These are phyloP conservation scores for Penicillium sp. DNA, from an alignment of 2,329 filamentous ascomycete genomes.

Conservation along the genomic window DNA sequence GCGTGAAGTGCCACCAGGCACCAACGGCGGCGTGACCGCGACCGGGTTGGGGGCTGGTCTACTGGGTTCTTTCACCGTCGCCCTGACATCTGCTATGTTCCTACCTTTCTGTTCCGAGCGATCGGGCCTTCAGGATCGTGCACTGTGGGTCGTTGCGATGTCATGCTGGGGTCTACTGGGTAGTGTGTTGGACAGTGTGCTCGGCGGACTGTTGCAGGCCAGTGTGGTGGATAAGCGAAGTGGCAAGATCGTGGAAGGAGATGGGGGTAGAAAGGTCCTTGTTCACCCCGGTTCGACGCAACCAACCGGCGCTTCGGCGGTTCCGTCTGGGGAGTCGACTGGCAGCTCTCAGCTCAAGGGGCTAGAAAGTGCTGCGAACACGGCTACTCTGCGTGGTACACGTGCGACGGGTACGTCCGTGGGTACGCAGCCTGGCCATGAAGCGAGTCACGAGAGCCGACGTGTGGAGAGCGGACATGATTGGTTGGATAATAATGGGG, in stretches of 20 bases:
- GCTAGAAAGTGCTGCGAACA: conserved; percentile 31
- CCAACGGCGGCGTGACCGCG: conserved; percentile 86
- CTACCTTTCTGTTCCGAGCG: conserved; percentile 64
- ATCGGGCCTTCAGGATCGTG: conserved; percentile 54
- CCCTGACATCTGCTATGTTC: conserved; percentile 67
- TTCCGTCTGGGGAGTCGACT: conserved; percentile 14
- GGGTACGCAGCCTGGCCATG: conserved; percentile 14
- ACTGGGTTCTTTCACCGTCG: conserved; percentile 69
- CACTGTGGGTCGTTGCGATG: conserved; percentile 54
- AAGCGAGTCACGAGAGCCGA: conserved; percentile 57
- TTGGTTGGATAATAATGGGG: conserved; percentile 89
- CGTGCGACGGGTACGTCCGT: conserved; percentile 16
- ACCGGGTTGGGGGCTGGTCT: conserved; percentile 73
- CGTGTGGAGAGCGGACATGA: conserved; percentile 68
- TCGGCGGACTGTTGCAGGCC: conserved; percentile 81
- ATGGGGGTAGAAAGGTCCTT: conserved; percentile 63
- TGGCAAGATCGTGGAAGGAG: conserved; percentile 87
- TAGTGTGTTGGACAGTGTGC: conserved; percentile 80
- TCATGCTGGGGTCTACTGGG: conserved; percentile 74
- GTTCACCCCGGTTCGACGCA: conserved; percentile 36
- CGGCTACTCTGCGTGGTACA: conserved; percentile 27
- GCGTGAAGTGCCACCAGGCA: conserved; percentile 80
- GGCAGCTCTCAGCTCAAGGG: conserved; percentile 26
- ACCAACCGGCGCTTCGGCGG: conserved; percentile 13
- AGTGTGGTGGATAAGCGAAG: conserved; percentile 81